Evolutionary conservation across 352 stramenopile genomes (phyloP), one percentile per base, ranked within the genome.

Genomic region (Phytophthora tentaculata): DNA sequence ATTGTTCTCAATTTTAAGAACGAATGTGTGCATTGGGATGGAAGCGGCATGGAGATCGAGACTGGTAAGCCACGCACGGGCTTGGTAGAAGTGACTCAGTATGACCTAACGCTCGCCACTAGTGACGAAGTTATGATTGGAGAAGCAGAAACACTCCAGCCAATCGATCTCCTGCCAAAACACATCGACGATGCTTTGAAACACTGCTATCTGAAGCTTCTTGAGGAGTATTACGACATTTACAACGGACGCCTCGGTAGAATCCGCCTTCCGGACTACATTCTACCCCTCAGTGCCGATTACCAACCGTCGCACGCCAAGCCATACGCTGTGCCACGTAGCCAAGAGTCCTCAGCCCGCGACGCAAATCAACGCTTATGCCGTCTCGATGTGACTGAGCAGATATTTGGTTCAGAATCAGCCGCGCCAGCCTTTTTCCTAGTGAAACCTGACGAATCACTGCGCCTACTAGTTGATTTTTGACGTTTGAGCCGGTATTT

Each of bases 371-470:
- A 32, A 8, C 28, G 28, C 28, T 32, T 32, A 8, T 8, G 5
- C 9, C 5, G 9, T 9, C 16, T 47, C 7, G 52, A 58, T 8
- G 45, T 69, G 7, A n/a, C 63, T 1, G 61, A 69, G 22, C 61
- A 69, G 32, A 63, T 63, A 6, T 69, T 58, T 23, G 61, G 23
- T 0, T 54, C 53, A 1, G 52, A 58, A 7, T 2, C 35, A 0
- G 44, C 61, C n/a, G 22, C 32, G 23, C 61, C 61, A 0, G 53
- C 61, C 1, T 62, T 69, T 57, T 69, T 63, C 45, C 17, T 63
- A 12, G 0, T 41, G 4, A 55, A 67, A n/a, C 24, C 19, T 6
- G 47, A 20, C 13, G 59, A 50, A 48, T 2, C 37, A 2, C 7
- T 67, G 4, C 26, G 50, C 1, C 12, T 67, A 1, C 41, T 58